Evolutionary conservation across 306 rosid genomes (phyloP), one percentile per base, ranked within the genome.

Genomic region (Datisca glomerata): DNA sequence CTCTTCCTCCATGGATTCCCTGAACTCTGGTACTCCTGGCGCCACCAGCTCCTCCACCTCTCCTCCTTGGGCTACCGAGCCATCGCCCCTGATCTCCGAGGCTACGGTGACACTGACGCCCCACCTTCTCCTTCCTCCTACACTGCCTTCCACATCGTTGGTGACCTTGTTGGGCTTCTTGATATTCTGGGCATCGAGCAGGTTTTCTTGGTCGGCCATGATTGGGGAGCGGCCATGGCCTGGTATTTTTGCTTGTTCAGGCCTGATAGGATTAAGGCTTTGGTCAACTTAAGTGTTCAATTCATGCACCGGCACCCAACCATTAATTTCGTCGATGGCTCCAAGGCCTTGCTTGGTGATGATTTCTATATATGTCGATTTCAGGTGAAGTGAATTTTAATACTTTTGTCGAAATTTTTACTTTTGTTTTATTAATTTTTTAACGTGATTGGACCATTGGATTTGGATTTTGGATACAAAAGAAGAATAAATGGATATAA

Each of bases 21-120:
- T 0, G 59, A 53, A 16, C 49, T 53, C 18, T 53, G 59, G 59
- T 53, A 53, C 49, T 53, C 59, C 1, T 53, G 59, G 59, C 59
- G 59, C 20, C 59, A 29, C 31, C 59, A 53, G 16, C 59, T 53
- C 8, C 22, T 53, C 42, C 19, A 3, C 15, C 28, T 53, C 40
- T 53, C 59, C 21, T 13, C 39, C 39, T 10, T 53, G 2, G 59
- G 59, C n/a, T 53, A 41, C 49, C 47, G 59, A 1, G 49, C 49
- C 24, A 29, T 53, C 2, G 59, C 59, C 4, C 49, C 49, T 16
- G 59, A 53, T 9, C 59, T 53, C 21, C 59, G 59, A 2, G 59
- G 59, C 29, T 53, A 5, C 14, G 41, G 49, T 7, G 34, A 20
- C 15, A 8, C 49, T 12, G 59, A 53, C 4, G 18, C 42, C 6